phyloP scores from a whole-genome alignment of 2,329 filamentous ascomycete species.

The Pseudogymnoascus sp. region DNA sequence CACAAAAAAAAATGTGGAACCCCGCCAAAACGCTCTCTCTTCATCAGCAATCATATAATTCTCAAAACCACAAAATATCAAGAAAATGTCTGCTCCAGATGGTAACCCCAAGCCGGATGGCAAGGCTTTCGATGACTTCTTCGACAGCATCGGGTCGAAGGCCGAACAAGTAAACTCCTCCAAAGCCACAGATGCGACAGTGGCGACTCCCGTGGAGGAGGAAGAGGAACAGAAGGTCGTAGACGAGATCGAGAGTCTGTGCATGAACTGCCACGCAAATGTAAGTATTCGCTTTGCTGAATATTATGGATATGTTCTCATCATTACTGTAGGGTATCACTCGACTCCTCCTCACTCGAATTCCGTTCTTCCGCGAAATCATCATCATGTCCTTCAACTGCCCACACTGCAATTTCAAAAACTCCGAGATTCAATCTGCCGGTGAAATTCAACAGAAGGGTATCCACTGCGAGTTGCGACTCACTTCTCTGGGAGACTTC shows the following conservation, averaged over 20 bases:
- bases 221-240: constrained; percentile 47
- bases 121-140: constrained; percentile 45
- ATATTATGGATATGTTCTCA: constrained; percentile 3
- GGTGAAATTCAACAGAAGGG: constrained; percentile 88
- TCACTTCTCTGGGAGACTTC: constrained; percentile 67
- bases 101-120: constrained; percentile 32
- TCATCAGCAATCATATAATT: constrained; percentile 2
- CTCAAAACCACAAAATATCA: background rate
- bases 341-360: constrained; percentile 77
- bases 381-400: constrained; percentile 96
- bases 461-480: constrained; percentile 70
- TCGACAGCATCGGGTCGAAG: constrained; percentile 55
- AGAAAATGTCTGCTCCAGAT: constrained; percentile 36
- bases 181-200: constrained; percentile 22
- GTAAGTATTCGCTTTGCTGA: constrained; percentile 34
- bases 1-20: constrained; percentile 11
- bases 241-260: constrained; percentile 67
- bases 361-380: constrained; percentile 95
- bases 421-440: constrained; percentile 90
- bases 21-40: constrained; percentile 13
- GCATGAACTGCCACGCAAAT: constrained; percentile 80
- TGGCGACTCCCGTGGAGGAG: constrained; percentile 17
- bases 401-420: constrained; percentile 78
- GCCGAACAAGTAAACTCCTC: constrained; percentile 33
- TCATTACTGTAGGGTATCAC: constrained; percentile 59